These are phyloP conservation scores for Saccharomycopsis olivae DNA, from an alignment of 805 yeast genomes.

Conservation along the genomic window DNA sequence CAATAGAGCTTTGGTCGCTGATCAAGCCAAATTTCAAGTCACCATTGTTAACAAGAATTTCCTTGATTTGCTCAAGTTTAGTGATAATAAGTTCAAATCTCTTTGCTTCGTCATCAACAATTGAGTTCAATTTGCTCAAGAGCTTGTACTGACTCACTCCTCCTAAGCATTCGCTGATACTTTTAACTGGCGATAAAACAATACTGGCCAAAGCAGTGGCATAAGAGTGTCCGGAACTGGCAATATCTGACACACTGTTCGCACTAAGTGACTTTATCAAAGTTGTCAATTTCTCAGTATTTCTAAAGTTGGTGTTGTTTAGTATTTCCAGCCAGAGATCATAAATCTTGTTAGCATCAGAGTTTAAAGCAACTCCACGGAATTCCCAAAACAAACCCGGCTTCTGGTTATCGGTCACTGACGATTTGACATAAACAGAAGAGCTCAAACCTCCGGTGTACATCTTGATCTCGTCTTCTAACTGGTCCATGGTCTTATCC, in stretches of 20 bases:
- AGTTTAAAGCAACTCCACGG: conserved; percentile 60
- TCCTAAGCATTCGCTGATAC: conserved; percentile 49
- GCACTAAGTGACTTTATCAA: conserved; percentile 66
- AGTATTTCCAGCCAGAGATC: conserved; percentile 63
- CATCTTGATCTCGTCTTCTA: conserved; percentile 76
- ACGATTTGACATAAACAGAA: conserved; percentile 43
- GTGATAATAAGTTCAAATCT: conserved; percentile 54
- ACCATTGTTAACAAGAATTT: conserved; percentile 31
- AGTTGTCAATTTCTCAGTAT: conserved; percentile 56
- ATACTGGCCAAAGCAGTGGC: conserved; percentile 65
- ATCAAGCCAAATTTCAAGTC: conserved; percentile 46
- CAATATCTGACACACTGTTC: conserved; percentile 67
- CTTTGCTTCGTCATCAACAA: conserved; percentile 37
- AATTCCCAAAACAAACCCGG: conserved; percentile 46
- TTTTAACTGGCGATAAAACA: conserved; percentile 46
- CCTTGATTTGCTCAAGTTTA: conserved; percentile 42
- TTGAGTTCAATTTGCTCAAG: conserved; percentile 45
- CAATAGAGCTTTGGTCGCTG: conserved; percentile 36
- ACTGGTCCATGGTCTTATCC: conserved; percentile 55
- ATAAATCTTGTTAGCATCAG: conserved; percentile 49
- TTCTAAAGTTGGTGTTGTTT: conserved; percentile 50
- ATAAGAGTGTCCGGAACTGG: conserved; percentile 81
- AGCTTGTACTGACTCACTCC: conserved; percentile 78
- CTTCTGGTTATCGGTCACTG: conserved; percentile 37
- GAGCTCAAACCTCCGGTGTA: conserved; percentile 79